Evolutionary conservation across 2,329 filamentous ascomycete species (phyloP).

Genomic region (Chrysosporium queenslandicum): DNA sequence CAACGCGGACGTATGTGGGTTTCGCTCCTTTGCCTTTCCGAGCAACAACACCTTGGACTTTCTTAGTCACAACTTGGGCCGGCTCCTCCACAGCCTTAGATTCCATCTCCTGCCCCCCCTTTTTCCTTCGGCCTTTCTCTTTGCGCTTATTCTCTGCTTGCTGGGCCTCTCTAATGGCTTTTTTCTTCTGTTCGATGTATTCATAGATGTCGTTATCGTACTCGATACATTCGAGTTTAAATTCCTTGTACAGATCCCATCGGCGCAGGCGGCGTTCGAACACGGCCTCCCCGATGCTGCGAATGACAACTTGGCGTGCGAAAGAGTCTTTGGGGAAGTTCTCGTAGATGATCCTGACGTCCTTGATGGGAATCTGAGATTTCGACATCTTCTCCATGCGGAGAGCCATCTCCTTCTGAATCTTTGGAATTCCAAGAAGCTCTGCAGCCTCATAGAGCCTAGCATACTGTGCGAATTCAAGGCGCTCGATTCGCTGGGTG

Average conservation of each 20-base stretch:
- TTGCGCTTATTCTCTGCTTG: background rate
- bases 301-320: conserved; percentile 15
- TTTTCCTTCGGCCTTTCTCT: background rate
- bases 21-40: conserved; percentile 14
- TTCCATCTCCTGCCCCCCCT: background rate
- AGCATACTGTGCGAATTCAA: conserved; percentile 16
- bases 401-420: conserved; percentile 12
- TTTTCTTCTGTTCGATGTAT: conserved; percentile 12
- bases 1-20: conserved; percentile 13
- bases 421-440: conserved; percentile 5
- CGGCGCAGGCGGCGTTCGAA: conserved; percentile 15
- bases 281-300: conserved; percentile 17
- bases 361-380: conserved; percentile 12
- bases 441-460: conserved; percentile 15
- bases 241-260: conserved; percentile 16
- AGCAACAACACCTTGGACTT: conserved; percentile 12
- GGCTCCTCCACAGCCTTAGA: background rate
- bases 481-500: conserved; percentile 12
- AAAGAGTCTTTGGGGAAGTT: conserved; percentile 10
- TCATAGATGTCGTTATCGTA: conserved; percentile 17
- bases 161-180: conserved; percentile 2
- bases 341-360: conserved; percentile 15
- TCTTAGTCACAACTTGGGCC: conserved; percentile 11
- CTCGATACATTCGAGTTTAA: conserved; percentile 12
- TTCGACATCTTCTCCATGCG: conserved; percentile 16